Evolutionary conservation across 768 basidiomycete genomes (phyloP), one percentile per base, ranked within the genome.

Genomic region (Tremella mesenterica): DNA sequence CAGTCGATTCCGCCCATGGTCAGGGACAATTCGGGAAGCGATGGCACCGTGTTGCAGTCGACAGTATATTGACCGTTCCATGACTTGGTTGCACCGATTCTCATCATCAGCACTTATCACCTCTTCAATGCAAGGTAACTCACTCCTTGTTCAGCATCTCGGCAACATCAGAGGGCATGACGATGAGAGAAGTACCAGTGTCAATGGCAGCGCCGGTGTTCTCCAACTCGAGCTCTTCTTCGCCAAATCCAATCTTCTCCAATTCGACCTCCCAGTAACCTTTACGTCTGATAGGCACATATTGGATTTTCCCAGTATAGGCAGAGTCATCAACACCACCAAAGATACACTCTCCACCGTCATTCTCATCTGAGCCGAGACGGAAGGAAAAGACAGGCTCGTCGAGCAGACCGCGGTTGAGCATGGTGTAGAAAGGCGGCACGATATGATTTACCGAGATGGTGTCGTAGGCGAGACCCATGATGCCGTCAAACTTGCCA

Each of bases 181-280:
- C 93, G 64, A 97, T 96, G 56, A 96, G 79, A 6, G 89, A 92
- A 34, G 95, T 96, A 50, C 91, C 90, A 84, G 68, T 74, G 57
- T 74, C 73, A 51, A 74, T 74, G 16, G 71, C 70, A 12, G 77
- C 77, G 39, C 92, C 92, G 51, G 95, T 93, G 76, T 83, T 85
- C 60, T 93, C 88, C 13, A 97, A 80, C 60, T 96, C 89, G 41
- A 97, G 80, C 34, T 78, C 81, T 44, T 97, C 93, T 39, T 83
- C 78, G 44, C 92, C 95, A 52, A 99, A 92, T 3, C 76, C 64
- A 57, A 99, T 78, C 72, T 84, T 83, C 76, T 88, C 79, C 25
- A 99, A 84, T 72, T 95, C 90, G 43, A 97, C 89, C 75, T 97
- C 93, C 92, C 92, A 95, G 76, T 95, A 97, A 4, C 89, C 95